Base-by-base conservation (phyloP, 129 eudicot species). In the Oenanthe sinensis region DNA sequence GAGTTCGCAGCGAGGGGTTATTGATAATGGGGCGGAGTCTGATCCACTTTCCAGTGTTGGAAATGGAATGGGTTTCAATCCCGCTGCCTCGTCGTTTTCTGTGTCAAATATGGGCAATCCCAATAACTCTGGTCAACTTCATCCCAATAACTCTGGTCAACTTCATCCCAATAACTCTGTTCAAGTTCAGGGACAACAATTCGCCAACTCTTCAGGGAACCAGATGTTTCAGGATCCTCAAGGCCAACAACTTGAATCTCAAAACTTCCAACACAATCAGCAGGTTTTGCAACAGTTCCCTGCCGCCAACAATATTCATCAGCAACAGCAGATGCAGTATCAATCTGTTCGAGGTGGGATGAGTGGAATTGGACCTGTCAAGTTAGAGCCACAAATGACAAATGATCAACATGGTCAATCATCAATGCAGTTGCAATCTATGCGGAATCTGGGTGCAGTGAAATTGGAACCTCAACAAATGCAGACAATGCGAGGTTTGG, bases 221-320 rank as follows among this genome's bases (percentile, higher is more conserved):
- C 96, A 89, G 76, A 91, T 93, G 87, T 77, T 95, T 83, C 78
- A 85, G 40, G 98, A 90, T 79, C 93, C 90, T 49, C 93, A 90
- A 67, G 54, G 84, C 16, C 97, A 89, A 42, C 96, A 87, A 42
- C 84, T 83, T 71, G 91, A 93, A 39, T 62, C 86, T 4, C 95
- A 86, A 76, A 87, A 79, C 80, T 85, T 89, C 50, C 98, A 90
- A 67, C 96, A 90, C 80, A 80, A 73, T 83, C 95, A 87, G 78
- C 96, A 87, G 83, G 43, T 82, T 46, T 28, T 84, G 76, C 90
- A 81, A 68, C 92, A 88, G 84, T 86, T 86, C 58, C 82, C 86
- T 80, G 78, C 78, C 17, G 84, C 89, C 48, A 80, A 77, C 79
- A 91, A 79, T 86, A 77, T 84, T 78, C 88, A 86, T 75, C 90